phyloP scores from a whole-genome alignment of 108 stramenopile species.

The Pseudonitzschia delicatissima region DNA sequence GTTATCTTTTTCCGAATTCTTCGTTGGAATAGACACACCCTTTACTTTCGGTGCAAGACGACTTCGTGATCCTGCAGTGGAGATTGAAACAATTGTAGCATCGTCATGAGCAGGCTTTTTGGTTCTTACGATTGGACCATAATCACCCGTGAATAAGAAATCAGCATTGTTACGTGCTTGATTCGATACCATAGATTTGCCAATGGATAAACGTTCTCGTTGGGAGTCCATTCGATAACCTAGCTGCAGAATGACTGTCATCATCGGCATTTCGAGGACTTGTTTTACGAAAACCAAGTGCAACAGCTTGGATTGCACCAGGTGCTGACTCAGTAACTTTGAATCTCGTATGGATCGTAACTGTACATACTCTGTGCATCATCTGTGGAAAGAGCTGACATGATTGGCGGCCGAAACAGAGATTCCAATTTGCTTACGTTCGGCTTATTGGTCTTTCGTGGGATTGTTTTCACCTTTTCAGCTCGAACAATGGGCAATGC shows the following conservation, averaged over 20 bases:
- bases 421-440: conserved; percentile 40
- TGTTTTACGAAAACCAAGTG: neutral
- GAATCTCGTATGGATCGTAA: conserved; percentile 33
- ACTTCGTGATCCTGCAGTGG: conserved; percentile 33
- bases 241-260: conserved; percentile 13
- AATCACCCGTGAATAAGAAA: conserved; percentile 38
- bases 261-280: neutral
- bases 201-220: conserved; percentile 13
- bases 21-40: conserved; percentile 20
- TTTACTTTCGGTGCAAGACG: conserved; percentile 30
- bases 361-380: conserved; percentile 24
- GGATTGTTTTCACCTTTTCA: no score
- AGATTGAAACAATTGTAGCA: conserved; percentile 24
- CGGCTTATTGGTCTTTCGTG: neutral
- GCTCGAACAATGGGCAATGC: neutral
- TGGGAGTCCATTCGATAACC: conserved; percentile 36
- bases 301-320: conserved; percentile 21
- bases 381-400: conserved; percentile 32
- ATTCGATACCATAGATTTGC: conserved; percentile 32
- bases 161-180: conserved; percentile 38
- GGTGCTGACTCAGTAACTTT: conserved; percentile 47
- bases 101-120: conserved; percentile 13
- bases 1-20: neutral
- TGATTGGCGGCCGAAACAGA: conserved; percentile 34
- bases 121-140: conserved; percentile 1